A percentile compares a stretch with the other conserved stretches of the same genome.
Conservation (phyloP, 2,329 filamentous ascomycete genomes). For the Ophiostoma quercus region DNA sequence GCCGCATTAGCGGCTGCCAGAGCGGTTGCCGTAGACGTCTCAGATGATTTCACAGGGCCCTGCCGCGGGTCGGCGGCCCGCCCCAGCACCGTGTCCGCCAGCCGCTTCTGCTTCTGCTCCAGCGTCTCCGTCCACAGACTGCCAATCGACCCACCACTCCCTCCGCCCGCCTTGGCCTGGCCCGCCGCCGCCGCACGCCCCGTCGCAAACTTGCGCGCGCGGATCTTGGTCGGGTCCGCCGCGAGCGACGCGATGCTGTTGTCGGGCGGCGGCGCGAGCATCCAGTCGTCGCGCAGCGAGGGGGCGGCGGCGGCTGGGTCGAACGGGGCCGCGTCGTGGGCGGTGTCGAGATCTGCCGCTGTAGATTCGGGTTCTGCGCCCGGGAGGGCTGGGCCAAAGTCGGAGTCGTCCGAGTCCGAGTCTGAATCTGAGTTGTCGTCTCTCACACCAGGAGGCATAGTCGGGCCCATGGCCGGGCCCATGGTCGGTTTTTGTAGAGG, state of each 20-base stretch:
- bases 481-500: not conserved
- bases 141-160: slow-evolving; percentile 43
- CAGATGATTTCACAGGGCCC: slow-evolving; percentile 31
- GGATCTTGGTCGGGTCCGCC: slow-evolving; percentile 78
- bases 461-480: slow-evolving; percentile 26
- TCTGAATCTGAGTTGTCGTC: slow-evolving; percentile 33
- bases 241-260: slow-evolving; percentile 49
- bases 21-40: slow-evolving; percentile 35
- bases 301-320: slow-evolving; percentile 44
- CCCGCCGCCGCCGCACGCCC: slow-evolving; percentile 41
- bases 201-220: slow-evolving; percentile 76
- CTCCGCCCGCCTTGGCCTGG: slow-evolving; percentile 32
- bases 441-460: slow-evolving; percentile 22
- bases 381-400: slow-evolving; percentile 57
- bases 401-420: slow-evolving; percentile 44
- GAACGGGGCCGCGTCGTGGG: slow-evolving; percentile 32
- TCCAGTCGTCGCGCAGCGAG: slow-evolving; percentile 75
- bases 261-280: slow-evolving; percentile 63
- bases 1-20: slow-evolving; percentile 53
- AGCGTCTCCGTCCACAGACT: slow-evolving; percentile 89
- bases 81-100: slow-evolving; percentile 79
- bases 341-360: slow-evolving; percentile 27
- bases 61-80: slow-evolving; percentile 48
- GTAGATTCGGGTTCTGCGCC: slow-evolving; percentile 33
- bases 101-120: slow-evolving; percentile 73